phyloP scores from a whole-genome alignment of 345 rosid species.

The Abelmoschus esculentus region DNA sequence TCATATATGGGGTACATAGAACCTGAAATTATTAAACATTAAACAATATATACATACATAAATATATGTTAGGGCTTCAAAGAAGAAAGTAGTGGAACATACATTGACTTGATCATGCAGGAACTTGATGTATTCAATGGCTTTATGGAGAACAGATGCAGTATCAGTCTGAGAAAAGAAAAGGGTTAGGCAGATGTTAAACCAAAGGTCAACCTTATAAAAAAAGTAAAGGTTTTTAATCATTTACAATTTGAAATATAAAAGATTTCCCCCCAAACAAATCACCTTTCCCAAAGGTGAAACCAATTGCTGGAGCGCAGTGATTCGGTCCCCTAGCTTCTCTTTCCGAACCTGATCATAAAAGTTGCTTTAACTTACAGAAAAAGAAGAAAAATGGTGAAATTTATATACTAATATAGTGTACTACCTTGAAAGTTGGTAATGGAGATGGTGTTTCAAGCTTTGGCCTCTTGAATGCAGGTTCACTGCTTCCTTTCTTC shows the following conservation, averaged over 20 bases:
- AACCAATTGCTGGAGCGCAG: slow-evolving; percentile 92
- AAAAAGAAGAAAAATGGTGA: not conserved
- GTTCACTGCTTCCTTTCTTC: slow-evolving; percentile 39
- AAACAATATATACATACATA: not conserved
- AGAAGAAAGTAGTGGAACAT: slow-evolving; percentile 17
- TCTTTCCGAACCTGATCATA: slow-evolving; percentile 69
- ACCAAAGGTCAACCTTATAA: not conserved
- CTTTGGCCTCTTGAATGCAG: slow-evolving; percentile 48
- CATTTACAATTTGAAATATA: slow-evolving; percentile 1
- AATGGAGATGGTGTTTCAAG: slow-evolving; percentile 62
- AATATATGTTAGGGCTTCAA: not conserved
- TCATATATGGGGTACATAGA: slow-evolving; percentile 51
- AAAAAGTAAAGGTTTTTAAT: slow-evolving; percentile 8
- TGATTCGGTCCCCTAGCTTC: slow-evolving; percentile 94
- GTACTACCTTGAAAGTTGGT: slow-evolving; percentile 64
- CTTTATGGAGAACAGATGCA: slow-evolving; percentile 91
- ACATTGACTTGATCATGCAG: slow-evolving; percentile 75
- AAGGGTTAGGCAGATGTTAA: not conserved
- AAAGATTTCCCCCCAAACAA: not conserved
- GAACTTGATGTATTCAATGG: slow-evolving; percentile 68
- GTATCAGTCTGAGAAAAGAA: slow-evolving; percentile 64
- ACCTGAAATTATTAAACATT: slow-evolving; percentile 30
- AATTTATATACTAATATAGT: slow-evolving; percentile 12
- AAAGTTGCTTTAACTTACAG: not conserved
- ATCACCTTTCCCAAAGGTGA: slow-evolving; percentile 95